Evolutionary conservation across 2,329 filamentous ascomycete species (phyloP).

Genomic region (Cadophora luteo-olivacea): DNA sequence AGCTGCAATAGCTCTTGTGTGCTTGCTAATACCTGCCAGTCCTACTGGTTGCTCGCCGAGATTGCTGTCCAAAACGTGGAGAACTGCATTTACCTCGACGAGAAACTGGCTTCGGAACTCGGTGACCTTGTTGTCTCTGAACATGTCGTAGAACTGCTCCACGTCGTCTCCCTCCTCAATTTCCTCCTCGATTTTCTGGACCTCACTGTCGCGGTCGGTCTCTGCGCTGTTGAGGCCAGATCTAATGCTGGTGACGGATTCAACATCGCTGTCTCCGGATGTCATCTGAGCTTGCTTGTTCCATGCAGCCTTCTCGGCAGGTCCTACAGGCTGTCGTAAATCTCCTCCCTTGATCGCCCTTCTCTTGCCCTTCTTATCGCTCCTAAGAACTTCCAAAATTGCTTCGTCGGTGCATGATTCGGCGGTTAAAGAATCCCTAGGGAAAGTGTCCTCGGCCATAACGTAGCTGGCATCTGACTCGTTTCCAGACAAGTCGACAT

Average conservation of each 20-base stretch:
- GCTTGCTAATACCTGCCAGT: background rate
- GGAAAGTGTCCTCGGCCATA: background rate
- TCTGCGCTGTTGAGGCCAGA: constrained; percentile 7
- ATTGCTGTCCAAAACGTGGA: background rate
- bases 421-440: background rate
- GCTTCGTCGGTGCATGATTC: background rate
- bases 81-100: background rate
- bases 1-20: constrained; percentile 2
- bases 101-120: background rate
- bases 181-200: background rate
- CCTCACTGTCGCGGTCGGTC: background rate
- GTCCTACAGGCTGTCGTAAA: background rate
- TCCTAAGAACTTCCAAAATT: background rate
- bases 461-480: constrained; percentile 19
- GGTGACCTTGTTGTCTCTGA: background rate
- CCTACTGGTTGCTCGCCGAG: background rate
- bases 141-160: constrained; percentile 15
- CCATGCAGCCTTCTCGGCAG: constrained; percentile 1
- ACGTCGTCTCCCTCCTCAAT: background rate
- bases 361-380: background rate
- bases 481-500: constrained; percentile 16
- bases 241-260: constrained; percentile 18
- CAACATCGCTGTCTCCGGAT: constrained; percentile 16
- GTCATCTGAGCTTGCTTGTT: constrained; percentile 2
- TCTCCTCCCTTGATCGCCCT: background rate